These are phyloP conservation scores for Penicillium fuscoglaucum DNA, from an alignment of 2,329 filamentous ascomycete species.

Conservation along the genomic window DNA sequence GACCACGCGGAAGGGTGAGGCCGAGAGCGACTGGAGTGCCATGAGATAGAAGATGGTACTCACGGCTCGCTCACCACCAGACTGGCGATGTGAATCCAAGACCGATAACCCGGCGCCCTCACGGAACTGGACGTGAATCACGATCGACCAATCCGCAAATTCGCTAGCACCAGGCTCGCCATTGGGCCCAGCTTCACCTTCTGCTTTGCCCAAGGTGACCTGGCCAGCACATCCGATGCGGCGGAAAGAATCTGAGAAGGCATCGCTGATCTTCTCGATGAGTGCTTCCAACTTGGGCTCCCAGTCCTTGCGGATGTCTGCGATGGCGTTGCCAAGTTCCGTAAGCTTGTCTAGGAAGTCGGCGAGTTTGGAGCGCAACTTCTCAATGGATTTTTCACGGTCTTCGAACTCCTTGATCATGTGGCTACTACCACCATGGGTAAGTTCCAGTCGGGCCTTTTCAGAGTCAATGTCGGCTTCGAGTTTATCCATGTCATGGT, in stretches of 20 bases:
- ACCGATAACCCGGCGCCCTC: slow-evolving; percentile 80
- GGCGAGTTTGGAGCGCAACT: slow-evolving; percentile 60
- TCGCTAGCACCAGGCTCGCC: slow-evolving; percentile 58
- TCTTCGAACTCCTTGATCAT: slow-evolving; percentile 76
- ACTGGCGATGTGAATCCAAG: slow-evolving; percentile 89
- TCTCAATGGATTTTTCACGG: slow-evolving; percentile 68
- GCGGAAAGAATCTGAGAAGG: slow-evolving; percentile 90
- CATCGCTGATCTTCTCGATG: slow-evolving; percentile 78
- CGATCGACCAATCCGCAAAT: slow-evolving; percentile 90
- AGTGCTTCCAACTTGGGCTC: slow-evolving; percentile 80
- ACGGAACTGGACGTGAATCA: slow-evolving; percentile 93
- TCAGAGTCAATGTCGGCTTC: slow-evolving; percentile 73
- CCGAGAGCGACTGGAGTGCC: slow-evolving; percentile 90
- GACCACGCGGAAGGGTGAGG: slow-evolving; percentile 94
- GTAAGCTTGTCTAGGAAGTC: slow-evolving; percentile 57
- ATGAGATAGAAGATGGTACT: slow-evolving; percentile 99
- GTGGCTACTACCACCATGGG: slow-evolving; percentile 73
- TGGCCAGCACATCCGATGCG: slow-evolving; percentile 93
- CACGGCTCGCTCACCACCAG: slow-evolving; percentile 91
- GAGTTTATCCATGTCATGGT: slow-evolving; percentile 63
- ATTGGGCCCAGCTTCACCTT: slow-evolving; percentile 36
- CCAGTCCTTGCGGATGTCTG: slow-evolving; percentile 69
- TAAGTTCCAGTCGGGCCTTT: slow-evolving; percentile 72
- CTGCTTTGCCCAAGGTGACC: slow-evolving; percentile 76
- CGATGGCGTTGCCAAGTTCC: slow-evolving; percentile 59